phyloP scores from a whole-genome alignment of 2,329 filamentous ascomycete genomes.

The Penicillium sp. region DNA sequence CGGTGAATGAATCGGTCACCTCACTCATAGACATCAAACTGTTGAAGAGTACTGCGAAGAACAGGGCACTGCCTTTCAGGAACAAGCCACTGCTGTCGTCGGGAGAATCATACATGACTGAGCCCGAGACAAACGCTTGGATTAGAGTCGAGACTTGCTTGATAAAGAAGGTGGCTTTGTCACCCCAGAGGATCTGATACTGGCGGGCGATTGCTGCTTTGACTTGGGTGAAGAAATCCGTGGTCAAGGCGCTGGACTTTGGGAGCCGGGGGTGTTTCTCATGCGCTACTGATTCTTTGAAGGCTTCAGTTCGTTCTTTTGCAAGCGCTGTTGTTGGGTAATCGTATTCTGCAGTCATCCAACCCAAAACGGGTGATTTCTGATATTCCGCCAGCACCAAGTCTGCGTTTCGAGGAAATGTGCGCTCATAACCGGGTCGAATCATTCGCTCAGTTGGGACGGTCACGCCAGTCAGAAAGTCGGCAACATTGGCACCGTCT shows the following conservation, averaged over 20 bases:
- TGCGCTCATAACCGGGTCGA: slow-evolving; percentile 39
- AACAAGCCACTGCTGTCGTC: slow-evolving; percentile 43
- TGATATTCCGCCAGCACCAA: slow-evolving; percentile 52
- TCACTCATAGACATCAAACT: slow-evolving; percentile 13
- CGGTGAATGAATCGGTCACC: slow-evolving; percentile 11
- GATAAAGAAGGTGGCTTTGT: slow-evolving; percentile 62
- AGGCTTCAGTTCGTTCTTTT: slow-evolving; percentile 51
- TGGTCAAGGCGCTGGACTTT: slow-evolving; percentile 55
- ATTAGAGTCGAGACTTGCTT: slow-evolving; percentile 58
- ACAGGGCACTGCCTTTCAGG: slow-evolving; percentile 10
- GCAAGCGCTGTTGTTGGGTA: slow-evolving; percentile 54
- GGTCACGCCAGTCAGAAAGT: slow-evolving; percentile 65
- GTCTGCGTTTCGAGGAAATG: slow-evolving; percentile 44
- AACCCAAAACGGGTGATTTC: slow-evolving; percentile 48
- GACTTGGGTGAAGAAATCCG: slow-evolving; percentile 55
- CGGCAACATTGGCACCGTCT: slow-evolving; percentile 61
- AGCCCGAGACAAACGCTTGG: slow-evolving; percentile 63
- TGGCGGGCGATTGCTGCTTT: slow-evolving; percentile 57
- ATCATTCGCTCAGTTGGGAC: slow-evolving; percentile 51
- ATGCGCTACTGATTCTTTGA: slow-evolving; percentile 52
- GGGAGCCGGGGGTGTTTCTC: slow-evolving; percentile 58
- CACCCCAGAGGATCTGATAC: slow-evolving; percentile 64
- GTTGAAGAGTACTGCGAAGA: slow-evolving; percentile 11
- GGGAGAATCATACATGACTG: slow-evolving; percentile 65
- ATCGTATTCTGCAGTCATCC: slow-evolving; percentile 57